These are phyloP conservation scores for Suillus decipiens DNA, from an alignment of 768 basidiomycete species.

Conservation along the genomic window DNA sequence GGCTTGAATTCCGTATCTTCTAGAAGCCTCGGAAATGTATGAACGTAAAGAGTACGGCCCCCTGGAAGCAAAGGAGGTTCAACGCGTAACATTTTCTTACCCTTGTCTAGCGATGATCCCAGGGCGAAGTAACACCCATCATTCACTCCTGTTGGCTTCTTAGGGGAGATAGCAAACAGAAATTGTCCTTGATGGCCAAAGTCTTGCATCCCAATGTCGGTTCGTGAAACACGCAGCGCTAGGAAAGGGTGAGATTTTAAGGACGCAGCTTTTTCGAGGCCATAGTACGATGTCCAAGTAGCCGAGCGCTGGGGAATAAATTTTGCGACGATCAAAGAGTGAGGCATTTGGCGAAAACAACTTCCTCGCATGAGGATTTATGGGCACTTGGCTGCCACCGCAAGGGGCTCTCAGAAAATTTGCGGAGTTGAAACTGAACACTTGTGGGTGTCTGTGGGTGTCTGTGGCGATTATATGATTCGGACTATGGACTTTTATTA, in stretches of 20 bases:
- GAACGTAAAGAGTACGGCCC: conserved; percentile 1
- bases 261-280: neutral
- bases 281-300: conserved; percentile 5
- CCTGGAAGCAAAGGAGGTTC: neutral
- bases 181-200: neutral
- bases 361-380: too few species aligned
- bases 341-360: neutral
- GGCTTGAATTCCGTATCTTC: neutral
- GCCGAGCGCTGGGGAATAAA: conserved; percentile 6
- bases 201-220: neutral
- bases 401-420: too few species aligned
- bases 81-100: neutral
- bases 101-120: neutral
- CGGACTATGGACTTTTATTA: too few species aligned
- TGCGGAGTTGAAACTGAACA: too few species aligned
- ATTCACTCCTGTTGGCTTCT: neutral
- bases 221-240: conserved; percentile 5
- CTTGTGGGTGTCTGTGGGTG: too few species aligned
- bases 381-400: too few species aligned
- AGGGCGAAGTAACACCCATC: conserved; percentile 2
- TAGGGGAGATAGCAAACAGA: neutral
- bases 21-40: conserved; percentile 6
- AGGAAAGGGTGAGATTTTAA: conserved; percentile 6
- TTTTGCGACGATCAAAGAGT: conserved; percentile 7
- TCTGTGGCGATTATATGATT: too few species aligned